Conservation (phyloP, 805 yeast genomes). For the Candida bentonensis region DNA sequence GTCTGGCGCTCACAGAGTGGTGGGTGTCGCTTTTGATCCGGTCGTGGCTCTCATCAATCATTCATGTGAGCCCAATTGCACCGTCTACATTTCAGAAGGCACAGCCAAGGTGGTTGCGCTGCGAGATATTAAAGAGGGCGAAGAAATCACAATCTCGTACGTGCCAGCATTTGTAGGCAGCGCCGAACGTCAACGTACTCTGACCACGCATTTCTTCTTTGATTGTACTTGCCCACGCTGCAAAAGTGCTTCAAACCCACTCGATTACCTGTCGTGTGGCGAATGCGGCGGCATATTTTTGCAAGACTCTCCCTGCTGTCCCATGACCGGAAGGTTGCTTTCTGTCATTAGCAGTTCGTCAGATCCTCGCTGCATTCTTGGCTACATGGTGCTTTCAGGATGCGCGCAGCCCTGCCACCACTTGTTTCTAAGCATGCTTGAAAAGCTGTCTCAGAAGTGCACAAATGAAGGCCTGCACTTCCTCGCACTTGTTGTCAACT, state of each 20-base stretch:
- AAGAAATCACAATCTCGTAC: constrained; percentile 8
- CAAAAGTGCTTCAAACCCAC: neutral
- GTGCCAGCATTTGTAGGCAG: neutral
- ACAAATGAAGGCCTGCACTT: too few relatives aligned
- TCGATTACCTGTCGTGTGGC: neutral
- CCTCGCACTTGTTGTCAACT: neutral
- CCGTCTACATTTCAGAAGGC: constrained; percentile 3
- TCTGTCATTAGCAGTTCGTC: neutral
- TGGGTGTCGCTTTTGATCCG: constrained; percentile 7
- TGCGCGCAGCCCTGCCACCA: neutral
- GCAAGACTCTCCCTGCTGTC: neutral
- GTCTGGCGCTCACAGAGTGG: neutral
- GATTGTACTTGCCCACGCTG: neutral
- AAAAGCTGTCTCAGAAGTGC: neutral
- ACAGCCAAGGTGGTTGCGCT: constrained; percentile 3
- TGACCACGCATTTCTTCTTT: neutral
- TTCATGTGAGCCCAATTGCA: constrained; percentile 10
- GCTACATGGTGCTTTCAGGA: neutral
- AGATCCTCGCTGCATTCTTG: neutral
- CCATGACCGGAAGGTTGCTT: neutral
- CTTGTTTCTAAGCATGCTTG: neutral
- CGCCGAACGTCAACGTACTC: neutral
- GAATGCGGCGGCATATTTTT: neutral
- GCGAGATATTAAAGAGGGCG: constrained; percentile 5
- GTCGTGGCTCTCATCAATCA: constrained; percentile 9